phyloP scores from a whole-genome alignment of 352 stramenopile species.

The Phytophthora pluvialis region DNA sequence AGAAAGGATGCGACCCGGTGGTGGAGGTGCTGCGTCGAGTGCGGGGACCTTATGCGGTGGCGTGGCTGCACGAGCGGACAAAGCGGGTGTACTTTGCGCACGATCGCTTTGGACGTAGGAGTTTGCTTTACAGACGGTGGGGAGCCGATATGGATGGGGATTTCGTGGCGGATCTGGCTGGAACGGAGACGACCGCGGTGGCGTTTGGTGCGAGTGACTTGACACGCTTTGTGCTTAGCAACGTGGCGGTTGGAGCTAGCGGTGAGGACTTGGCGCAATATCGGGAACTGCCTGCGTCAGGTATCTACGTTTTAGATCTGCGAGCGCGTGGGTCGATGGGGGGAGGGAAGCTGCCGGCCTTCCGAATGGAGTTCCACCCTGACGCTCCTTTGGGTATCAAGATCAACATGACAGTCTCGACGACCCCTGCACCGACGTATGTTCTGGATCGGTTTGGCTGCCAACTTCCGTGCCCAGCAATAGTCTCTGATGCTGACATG shows the following conservation, averaged over 20 bases:
- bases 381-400: constrained; percentile 31
- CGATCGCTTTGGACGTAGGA: constrained; percentile 91
- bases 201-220: constrained; percentile 27
- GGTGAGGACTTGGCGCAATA: constrained; percentile 29
- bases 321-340: not conserved
- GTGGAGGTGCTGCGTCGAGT: constrained; percentile 53
- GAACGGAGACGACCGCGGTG: constrained; percentile 9
- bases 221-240: constrained; percentile 46
- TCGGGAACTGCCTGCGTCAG: constrained; percentile 78
- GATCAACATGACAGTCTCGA: not conserved
- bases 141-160: constrained; percentile 12
- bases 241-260: constrained; percentile 46
- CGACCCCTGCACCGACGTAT: not conserved
- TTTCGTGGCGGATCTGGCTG: constrained; percentile 33
- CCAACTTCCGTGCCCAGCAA: constrained; percentile 25
- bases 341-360: constrained; percentile 2
- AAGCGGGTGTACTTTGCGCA: constrained; percentile 91
- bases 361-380: constrained; percentile 47
- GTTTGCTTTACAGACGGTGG: constrained; percentile 75
- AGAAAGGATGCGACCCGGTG: constrained; percentile 24
- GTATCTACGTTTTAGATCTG: constrained; percentile 80
- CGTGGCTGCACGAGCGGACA: constrained; percentile 64
- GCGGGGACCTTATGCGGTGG: constrained; percentile 87
- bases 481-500: not conserved
- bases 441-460: constrained; percentile 43